A percentile compares a stretch with the other conserved stretches of the same genome.
These are phyloP conservation scores for Hyphopichia khmerensis DNA, from an alignment of 1,139 yeast genomes.

Conservation along the genomic window DNA sequence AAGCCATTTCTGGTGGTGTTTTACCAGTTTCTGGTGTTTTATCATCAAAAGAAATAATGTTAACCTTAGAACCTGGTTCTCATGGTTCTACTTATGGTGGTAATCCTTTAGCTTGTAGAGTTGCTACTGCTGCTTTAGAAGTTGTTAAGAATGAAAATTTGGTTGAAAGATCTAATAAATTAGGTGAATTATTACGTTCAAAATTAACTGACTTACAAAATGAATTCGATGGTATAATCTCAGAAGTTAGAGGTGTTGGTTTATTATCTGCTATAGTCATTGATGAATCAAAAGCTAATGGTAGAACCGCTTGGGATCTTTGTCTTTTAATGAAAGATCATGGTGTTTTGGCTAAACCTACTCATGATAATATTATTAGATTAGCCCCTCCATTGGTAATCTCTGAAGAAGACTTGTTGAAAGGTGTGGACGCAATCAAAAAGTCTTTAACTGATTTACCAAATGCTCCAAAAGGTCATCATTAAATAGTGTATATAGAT, in stretches of 20 bases:
- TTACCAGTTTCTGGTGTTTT: slow-evolving; percentile 89
- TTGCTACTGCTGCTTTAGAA: slow-evolving; percentile 90
- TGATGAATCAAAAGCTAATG: slow-evolving; percentile 79
- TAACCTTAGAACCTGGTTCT: slow-evolving; percentile 89
- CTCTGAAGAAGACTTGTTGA: slow-evolving; percentile 77
- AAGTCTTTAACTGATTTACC: slow-evolving; percentile 61
- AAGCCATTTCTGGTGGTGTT: slow-evolving; percentile 95
- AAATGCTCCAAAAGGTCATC: slow-evolving; percentile 48
- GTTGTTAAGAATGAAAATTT: slow-evolving; percentile 87
- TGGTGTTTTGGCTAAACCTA: slow-evolving; percentile 94
- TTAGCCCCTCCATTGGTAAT: slow-evolving; percentile 95
- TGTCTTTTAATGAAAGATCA: slow-evolving; percentile 84
- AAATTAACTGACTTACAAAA: slow-evolving; percentile 63
- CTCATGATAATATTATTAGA: slow-evolving; percentile 94
- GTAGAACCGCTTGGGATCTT: slow-evolving; percentile 95
- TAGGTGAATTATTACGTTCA: slow-evolving; percentile 71
- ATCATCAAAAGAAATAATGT: slow-evolving; percentile 86
- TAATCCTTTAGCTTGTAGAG: slow-evolving; percentile 92
- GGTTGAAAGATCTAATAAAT: slow-evolving; percentile 70
- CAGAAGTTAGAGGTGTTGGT: slow-evolving; percentile 93
- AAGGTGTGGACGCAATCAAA: slow-evolving; percentile 79
- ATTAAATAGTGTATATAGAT: slow-evolving; percentile 7
- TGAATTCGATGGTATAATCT: slow-evolving; percentile 68
- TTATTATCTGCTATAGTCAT: slow-evolving; percentile 88
- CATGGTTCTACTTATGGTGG: slow-evolving; percentile 99